Evolutionary conservation across 345 rosid genomes (phyloP), one percentile per base, ranked within the genome.

Genomic region (Limnanthes douglasii): DNA sequence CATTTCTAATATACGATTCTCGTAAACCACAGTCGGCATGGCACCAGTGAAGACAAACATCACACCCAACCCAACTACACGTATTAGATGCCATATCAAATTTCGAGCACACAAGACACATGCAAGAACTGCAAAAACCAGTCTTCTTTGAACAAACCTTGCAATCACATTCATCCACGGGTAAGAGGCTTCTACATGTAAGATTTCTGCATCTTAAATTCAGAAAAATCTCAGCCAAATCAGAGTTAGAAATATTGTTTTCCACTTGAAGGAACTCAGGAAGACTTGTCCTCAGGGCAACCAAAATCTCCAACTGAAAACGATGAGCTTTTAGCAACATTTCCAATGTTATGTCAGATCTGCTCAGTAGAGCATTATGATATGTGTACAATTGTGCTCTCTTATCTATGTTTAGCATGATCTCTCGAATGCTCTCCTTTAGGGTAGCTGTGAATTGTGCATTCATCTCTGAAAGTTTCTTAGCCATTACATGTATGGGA

Each of bases 31-130:
- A 90, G 48, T 84, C 98, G 18, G 72, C 70, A 61, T 90, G 98
- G 54, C 94, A 84, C 96, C 96, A 90, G 50, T 90, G 98, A 45
- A 83, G 84, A 56, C 98, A 90, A 29, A 80, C 73, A 56, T 90
- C 98, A 59, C 98, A 90, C 38, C 98, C 98, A 32, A 90, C 78
- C 98, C 98, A 90, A 58, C 93, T 72, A 58, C 98, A 90, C 6
- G 98, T 90, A 51, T 90, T 78, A 15, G 76, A 66, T 26, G 94
- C 96, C 92, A 73, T 66, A 62, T 90, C 98, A 56, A 80, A 90
- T 48, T 72, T 84, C 19, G 81, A 74, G 51, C 98, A 90, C 43
- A 90, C 64, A 28, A 90, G 92, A 59, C 98, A 90, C 98, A 84
- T 90, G 46, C 98, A 90, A 20, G 65, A 53, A 48, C 95, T 72